Evolutionary conservation across 2,329 filamentous ascomycete species (phyloP).

Genomic region (Calonectria hawksworthii): DNA sequence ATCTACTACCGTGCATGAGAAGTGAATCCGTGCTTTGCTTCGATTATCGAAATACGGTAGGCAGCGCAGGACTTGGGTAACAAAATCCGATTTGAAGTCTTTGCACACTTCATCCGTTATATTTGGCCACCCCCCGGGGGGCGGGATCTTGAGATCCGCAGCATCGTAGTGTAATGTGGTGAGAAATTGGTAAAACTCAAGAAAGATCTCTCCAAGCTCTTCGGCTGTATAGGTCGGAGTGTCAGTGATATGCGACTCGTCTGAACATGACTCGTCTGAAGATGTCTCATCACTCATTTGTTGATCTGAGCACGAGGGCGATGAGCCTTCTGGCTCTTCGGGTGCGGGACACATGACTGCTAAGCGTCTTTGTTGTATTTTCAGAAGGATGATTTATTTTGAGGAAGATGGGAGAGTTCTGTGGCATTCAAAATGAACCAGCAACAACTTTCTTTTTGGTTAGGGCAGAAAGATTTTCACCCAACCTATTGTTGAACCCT

Average conservation of each 20-base stretch:
- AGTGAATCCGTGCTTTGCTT: conserved; percentile 18
- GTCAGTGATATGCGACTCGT: conserved; percentile 5
- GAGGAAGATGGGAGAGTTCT: background rate
- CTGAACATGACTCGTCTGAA: background rate
- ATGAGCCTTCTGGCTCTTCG: background rate
- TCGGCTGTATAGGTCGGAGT: conserved; percentile 39
- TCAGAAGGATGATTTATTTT: background rate
- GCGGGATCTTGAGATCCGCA: conserved; percentile 45
- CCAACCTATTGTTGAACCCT: background rate
- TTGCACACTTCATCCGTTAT: conserved; percentile 38
- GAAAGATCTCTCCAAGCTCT: conserved; percentile 43
- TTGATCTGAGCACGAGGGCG: background rate
- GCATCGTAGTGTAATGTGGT: conserved; percentile 49
- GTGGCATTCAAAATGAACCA: background rate
- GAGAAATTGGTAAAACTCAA: conserved; percentile 49
- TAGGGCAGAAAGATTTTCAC: background rate
- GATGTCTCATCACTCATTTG: background rate
- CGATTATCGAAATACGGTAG: conserved; percentile 44
- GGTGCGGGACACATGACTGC: background rate
- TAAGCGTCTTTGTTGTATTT: background rate
- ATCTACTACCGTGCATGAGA: conserved; percentile 28
- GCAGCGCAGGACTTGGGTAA: conserved; percentile 44
- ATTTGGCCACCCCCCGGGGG: conserved; percentile 50
- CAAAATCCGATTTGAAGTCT: conserved; percentile 45
- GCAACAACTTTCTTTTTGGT: background rate